Base-by-base conservation (phyloP, 768 basidiomycete species). In the Leucocoprinus sp. region DNA sequence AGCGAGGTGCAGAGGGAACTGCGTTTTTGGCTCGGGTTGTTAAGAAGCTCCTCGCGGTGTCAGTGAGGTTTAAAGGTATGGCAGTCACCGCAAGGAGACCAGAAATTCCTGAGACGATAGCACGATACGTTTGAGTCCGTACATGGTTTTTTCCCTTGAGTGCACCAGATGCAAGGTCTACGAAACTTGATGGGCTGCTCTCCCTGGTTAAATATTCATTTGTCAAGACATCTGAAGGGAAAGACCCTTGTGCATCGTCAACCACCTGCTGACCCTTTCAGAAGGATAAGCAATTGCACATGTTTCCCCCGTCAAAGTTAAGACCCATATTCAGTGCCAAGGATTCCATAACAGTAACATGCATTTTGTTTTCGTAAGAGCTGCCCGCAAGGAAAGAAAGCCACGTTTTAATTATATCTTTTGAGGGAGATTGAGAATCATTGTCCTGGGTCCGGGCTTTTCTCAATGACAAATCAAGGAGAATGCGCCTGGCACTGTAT, bases 1-100 rank as follows among this genome's bases (percentile, higher is more conserved):
- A 72, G 48, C 64, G 63, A 1, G 70, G 70, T 2, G 67, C 57
- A 7, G 57, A 59, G 11, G 59, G 56, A 6, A 45, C 49, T 22
- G 49, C 53, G 9, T 39, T 41, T n/a, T 35, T 42, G 18, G 49
- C 50, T 14, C 52, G 51, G 4, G 22, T 36, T 8, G 46, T 39
- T 34, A 48, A 36, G 31, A 54, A 48, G 26, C 41, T 49, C 28
- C 27, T 49, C 1, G 50, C 47, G 2, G 49, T 54, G 21, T 52
- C 33, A 19, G 45, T 48, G n/a, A 50, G 42, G 27, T 43, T 45
- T 8, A 49, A 18, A 12, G 51, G 51, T 14, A 41, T 12, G 12
- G 51, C 40, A 19, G 33, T 39, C 5, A 27, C 22, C 14, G 26
- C 33, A 12, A 36, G 11, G 6, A 48, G 34, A 21, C 39, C 42